Conservation (phyloP, 148 eudicot species). For the Rhododendron simsii region DNA sequence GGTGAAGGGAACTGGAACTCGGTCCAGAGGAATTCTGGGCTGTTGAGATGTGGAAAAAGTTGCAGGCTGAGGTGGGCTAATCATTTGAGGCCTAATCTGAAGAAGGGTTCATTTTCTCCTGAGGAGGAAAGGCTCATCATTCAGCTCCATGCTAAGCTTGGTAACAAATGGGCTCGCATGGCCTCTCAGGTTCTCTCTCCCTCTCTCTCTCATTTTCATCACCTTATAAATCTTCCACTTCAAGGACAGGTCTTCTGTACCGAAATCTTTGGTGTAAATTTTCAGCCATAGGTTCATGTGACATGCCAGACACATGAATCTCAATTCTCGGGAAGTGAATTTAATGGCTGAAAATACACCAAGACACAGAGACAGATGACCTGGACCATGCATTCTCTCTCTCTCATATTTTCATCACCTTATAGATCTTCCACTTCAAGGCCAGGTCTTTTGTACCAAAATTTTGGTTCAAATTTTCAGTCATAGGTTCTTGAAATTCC, state of each 20-base stretch:
- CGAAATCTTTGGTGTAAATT: not conserved
- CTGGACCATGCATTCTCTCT: not conserved
- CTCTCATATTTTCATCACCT: not conserved
- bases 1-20: conserved; percentile 97
- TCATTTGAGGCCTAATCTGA: conserved; percentile 73
- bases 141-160: conserved; percentile 71
- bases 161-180: conserved; percentile 98
- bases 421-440: not conserved
- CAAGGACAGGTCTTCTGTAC: not conserved
- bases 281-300: not conserved
- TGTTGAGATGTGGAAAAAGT: conserved; percentile 87
- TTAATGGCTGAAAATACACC: not conserved
- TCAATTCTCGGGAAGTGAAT: not conserved
- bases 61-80: conserved; percentile 90
- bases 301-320: not conserved
- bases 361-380: not conserved
- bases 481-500: not conserved
- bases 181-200: conserved; percentile 50
- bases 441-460: not conserved
- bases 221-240: not conserved
- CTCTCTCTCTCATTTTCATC: not conserved
- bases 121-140: conserved; percentile 72
- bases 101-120: conserved; percentile 69
- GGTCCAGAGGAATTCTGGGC: conserved; percentile 58
- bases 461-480: not conserved